phyloP scores from a whole-genome alignment of 176 grass and related monocot genomes.

The Cenchrus americanus region DNA sequence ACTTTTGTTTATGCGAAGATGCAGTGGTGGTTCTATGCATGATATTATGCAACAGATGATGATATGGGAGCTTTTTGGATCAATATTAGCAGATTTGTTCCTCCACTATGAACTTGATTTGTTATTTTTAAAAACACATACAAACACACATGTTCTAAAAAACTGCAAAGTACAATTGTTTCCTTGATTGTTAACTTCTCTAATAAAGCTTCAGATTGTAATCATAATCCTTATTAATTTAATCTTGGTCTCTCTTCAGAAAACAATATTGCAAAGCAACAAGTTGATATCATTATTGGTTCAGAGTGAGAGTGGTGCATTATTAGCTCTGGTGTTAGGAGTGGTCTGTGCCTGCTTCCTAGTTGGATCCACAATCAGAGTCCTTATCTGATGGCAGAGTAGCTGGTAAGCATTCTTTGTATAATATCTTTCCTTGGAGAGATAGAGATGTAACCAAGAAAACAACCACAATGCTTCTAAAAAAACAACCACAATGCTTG shows the following conservation, averaged over 20 bases:
- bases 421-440: neutral
- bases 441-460: slow-evolving; percentile 33
- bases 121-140: neutral
- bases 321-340: slow-evolving; percentile 26
- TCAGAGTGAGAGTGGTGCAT: neutral
- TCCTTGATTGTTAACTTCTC: neutral
- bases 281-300: slow-evolving; percentile 16
- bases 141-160: neutral
- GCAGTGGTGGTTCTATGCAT: neutral
- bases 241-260: neutral
- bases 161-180: too few species aligned
- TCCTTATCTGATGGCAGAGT: slow-evolving; percentile 40
- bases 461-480: slow-evolving; percentile 1
- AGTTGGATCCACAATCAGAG: slow-evolving; percentile 48
- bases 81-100: neutral
- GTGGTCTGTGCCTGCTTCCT: slow-evolving; percentile 26
- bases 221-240: neutral
- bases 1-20: neutral
- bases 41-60: neutral
- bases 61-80: neutral
- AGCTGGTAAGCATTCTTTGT: slow-evolving; percentile 30
- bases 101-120: neutral
- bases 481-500: neutral
- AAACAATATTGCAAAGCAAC: slow-evolving; percentile 32
- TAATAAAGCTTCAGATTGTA: neutral